A percentile compares a stretch with the other conserved stretches of the same genome.
Conservation (phyloP, 2,329 filamentous ascomycete genomes). For the Metarhizium sp. region DNA sequence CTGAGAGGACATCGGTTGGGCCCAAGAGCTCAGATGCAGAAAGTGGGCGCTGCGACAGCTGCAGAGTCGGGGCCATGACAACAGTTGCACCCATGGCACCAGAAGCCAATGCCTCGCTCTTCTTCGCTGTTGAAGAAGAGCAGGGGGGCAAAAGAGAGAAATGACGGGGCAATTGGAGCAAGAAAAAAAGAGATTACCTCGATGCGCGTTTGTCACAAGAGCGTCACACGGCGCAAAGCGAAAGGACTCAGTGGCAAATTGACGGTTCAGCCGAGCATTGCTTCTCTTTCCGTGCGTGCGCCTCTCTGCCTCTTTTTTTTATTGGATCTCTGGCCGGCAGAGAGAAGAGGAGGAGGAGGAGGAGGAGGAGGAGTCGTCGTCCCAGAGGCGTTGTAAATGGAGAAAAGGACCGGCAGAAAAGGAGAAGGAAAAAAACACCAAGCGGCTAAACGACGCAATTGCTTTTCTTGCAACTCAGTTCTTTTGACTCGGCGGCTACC, state of each 20-base stretch:
- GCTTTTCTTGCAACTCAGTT: neutral
- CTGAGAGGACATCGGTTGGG: conserved; percentile 1
- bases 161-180: neutral
- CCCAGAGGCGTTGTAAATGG: neutral
- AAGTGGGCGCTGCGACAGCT: conserved; percentile 3
- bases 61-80: conserved; percentile 4
- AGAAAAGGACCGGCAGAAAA: neutral
- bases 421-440: neutral
- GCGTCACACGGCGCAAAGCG: neutral
- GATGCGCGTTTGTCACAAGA: neutral
- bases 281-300: neutral
- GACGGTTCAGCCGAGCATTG: conserved; percentile 1
- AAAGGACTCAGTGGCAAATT: neutral
- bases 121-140: neutral
- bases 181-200: neutral
- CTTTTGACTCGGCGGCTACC: neutral
- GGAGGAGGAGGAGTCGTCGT: no score
- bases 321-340: conserved; percentile 6
- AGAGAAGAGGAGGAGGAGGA: no score
- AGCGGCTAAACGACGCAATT: neutral
- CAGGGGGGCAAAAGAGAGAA: neutral
- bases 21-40: conserved; percentile 3
- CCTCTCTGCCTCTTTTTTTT: neutral
- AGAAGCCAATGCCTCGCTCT: neutral
- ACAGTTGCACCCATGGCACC: conserved; percentile 4